Evolutionary conservation across 2,329 filamentous ascomycete species (phyloP).

Genomic region (Microsporum audouinii): DNA sequence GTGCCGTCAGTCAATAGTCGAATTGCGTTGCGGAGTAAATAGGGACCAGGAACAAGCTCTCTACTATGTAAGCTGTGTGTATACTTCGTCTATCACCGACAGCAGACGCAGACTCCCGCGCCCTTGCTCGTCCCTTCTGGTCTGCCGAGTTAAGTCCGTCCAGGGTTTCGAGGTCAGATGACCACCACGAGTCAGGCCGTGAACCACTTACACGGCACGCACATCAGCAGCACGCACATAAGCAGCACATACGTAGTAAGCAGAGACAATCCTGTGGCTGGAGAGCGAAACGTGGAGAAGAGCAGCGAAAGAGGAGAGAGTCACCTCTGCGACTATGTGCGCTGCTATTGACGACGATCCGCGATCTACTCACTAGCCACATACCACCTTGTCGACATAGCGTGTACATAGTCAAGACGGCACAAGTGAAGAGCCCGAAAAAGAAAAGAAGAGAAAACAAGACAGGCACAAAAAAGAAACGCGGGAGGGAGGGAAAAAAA

Average conservation of each 20-base stretch:
- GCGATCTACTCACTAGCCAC: slow-evolving; percentile 3
- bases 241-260: background rate
- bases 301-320: too few species aligned
- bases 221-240: background rate
- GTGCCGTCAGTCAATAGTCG: too few species aligned
- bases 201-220: background rate
- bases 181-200: background rate
- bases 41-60: too few species aligned
- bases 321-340: background rate
- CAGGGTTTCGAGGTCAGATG: background rate
- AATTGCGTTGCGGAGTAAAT: too few species aligned
- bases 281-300: background rate
- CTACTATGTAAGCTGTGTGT: too few species aligned
- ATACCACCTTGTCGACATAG: background rate
- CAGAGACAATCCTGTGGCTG: background rate
- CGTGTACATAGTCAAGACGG: background rate
- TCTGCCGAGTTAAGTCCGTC: background rate
- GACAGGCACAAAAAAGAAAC: background rate
- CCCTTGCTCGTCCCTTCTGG: background rate
- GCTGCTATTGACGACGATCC: background rate
- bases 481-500: background rate
- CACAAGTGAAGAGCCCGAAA: background rate
- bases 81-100: too few species aligned
- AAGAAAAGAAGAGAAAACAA: background rate
- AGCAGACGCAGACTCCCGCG: too few species aligned